A percentile compares a stretch with the other conserved stretches of the same genome.
These are phyloP conservation scores for Conticribra guillardii DNA, from an alignment of 108 stramenopile genomes.

Conservation along the genomic window DNA sequence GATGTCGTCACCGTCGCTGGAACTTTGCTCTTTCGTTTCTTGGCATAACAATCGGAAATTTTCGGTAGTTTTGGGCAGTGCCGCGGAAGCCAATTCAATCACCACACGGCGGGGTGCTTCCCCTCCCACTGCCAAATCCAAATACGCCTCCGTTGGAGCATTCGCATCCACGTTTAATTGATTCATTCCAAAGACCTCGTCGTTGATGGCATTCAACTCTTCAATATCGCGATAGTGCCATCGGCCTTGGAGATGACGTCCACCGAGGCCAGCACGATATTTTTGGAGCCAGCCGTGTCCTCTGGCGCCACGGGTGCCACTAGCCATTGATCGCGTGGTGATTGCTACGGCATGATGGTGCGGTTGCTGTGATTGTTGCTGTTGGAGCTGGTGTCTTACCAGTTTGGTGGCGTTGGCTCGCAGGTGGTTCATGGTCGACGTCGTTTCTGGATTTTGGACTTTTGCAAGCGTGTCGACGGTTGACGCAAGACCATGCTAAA, in stretches of 20 bases:
- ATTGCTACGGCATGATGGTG: too few species aligned
- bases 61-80: constrained; percentile 65
- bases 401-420: neutral
- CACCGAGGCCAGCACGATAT: constrained; percentile 84
- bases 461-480: neutral
- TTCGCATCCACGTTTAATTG: neutral
- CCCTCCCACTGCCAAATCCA: constrained; percentile 41
- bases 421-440: neutral
- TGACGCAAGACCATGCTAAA: too few species aligned
- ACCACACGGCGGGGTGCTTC: constrained; percentile 50
- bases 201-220: constrained; percentile 62
- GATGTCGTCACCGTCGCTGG: neutral
- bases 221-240: constrained; percentile 70
- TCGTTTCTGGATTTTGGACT: constrained; percentile 5
- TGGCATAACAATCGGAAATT: constrained; percentile 65
- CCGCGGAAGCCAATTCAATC: constrained; percentile 72
- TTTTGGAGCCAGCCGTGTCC: constrained; percentile 89
- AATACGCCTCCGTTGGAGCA: constrained; percentile 33
- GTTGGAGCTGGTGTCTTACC: neutral
- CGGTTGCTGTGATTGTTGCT: constrained; percentile 1
- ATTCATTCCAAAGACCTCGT: constrained; percentile 60
- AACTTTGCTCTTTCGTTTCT: constrained; percentile 16
- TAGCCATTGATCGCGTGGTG: constrained; percentile 33
- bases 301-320: constrained; percentile 76
- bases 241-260: constrained; percentile 91